Conservation (phyloP, 805 yeast genomes). For the Wickerhamomyces chambardii region DNA sequence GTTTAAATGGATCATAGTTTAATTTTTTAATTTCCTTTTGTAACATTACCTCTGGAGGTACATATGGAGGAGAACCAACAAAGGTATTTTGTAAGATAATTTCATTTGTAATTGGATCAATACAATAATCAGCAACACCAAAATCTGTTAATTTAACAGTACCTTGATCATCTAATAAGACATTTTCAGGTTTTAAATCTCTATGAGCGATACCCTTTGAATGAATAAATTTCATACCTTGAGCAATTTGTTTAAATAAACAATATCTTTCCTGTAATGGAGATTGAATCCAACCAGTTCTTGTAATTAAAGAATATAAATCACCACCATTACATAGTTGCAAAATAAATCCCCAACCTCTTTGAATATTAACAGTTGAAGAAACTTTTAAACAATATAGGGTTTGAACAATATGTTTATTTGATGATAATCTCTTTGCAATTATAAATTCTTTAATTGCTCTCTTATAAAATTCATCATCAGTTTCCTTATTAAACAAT, state of each 20-base stretch:
- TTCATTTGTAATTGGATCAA: slow-evolving; percentile 33
- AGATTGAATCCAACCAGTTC: slow-evolving; percentile 50
- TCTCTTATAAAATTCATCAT: slow-evolving; percentile 55
- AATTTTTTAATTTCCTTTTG: slow-evolving; percentile 28
- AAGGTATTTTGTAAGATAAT: slow-evolving; percentile 29
- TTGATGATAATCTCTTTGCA: slow-evolving; percentile 42
- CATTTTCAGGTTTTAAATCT: slow-evolving; percentile 71
- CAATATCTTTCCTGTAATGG: slow-evolving; percentile 48
- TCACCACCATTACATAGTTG: slow-evolving; percentile 58
- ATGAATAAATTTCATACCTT: slow-evolving; percentile 56
- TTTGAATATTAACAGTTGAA: slow-evolving; percentile 37
- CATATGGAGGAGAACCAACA: slow-evolving; percentile 78
- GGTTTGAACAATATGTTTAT: slow-evolving; percentile 52
- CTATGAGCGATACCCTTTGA: slow-evolving; percentile 60
- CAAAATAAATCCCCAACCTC: slow-evolving; percentile 75
- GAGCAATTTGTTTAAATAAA: slow-evolving; percentile 57
- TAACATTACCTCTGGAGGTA: slow-evolving; percentile 67
- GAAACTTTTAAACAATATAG: slow-evolving; percentile 48
- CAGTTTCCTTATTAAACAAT: slow-evolving; percentile 50
- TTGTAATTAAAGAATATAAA: slow-evolving; percentile 42
- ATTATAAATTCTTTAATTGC: slow-evolving; percentile 58
- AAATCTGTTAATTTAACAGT: slow-evolving; percentile 65
- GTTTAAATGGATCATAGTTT: slow-evolving; percentile 51
- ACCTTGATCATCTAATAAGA: slow-evolving; percentile 51
- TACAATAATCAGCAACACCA: slow-evolving; percentile 65